A percentile compares a stretch with the other conserved stretches of the same genome.
Evolutionary conservation across 352 stramenopile species (phyloP).

Genomic region (Phytophthora sp.): DNA sequence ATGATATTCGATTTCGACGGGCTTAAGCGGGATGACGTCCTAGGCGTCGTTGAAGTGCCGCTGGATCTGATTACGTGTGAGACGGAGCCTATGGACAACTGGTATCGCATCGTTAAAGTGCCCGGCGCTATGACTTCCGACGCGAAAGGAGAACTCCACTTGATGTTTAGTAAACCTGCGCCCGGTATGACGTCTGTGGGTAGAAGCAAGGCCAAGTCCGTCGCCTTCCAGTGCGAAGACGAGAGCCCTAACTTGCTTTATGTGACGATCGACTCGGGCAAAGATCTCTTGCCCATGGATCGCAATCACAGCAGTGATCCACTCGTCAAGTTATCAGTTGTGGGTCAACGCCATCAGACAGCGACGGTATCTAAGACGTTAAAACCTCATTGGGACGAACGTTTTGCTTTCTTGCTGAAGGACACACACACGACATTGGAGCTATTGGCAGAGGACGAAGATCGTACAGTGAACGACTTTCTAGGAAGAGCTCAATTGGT

Average conservation of each 20-base stretch:
- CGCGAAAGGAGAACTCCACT: slow-evolving; percentile 60
- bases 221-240: slow-evolving; percentile 13
- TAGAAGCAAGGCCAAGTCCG: slow-evolving; percentile 25
- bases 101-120: slow-evolving; percentile 59
- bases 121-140: slow-evolving; percentile 56
- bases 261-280: slow-evolving; percentile 75
- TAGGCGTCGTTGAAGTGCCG: slow-evolving; percentile 75
- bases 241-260: slow-evolving; percentile 62
- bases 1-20: slow-evolving; percentile 66
- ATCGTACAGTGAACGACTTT: slow-evolving; percentile 79
- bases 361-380: slow-evolving; percentile 73
- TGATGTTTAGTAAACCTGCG: slow-evolving; percentile 40
- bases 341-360: slow-evolving; percentile 74
- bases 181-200: background rate
- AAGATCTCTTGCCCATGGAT: slow-evolving; percentile 85
- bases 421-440: slow-evolving; percentile 57
- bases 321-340: slow-evolving; percentile 81
- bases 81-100: slow-evolving; percentile 39
- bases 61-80: slow-evolving; percentile 49
- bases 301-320: slow-evolving; percentile 82
- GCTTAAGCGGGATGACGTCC: slow-evolving; percentile 62
- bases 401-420: slow-evolving; percentile 60
- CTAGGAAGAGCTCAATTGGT: slow-evolving; percentile 62
- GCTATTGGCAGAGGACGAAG: slow-evolving; percentile 69
- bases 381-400: slow-evolving; percentile 80